Conservation (phyloP, 306 rosid genomes). For the Phaseolus lunatus region DNA sequence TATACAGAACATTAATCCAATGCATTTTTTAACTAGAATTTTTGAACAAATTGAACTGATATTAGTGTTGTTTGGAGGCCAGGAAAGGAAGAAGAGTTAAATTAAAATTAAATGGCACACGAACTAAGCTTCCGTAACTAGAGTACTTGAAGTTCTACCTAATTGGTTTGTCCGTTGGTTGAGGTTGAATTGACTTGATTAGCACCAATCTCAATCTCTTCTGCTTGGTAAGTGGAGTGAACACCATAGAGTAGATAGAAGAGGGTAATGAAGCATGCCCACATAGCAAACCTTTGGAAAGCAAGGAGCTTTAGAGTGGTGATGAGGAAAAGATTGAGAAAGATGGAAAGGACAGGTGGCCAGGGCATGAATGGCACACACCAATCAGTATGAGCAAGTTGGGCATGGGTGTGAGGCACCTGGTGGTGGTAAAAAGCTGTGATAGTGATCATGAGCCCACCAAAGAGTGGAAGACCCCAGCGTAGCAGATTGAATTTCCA, state of each 20-base stretch:
- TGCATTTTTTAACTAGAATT: background rate
- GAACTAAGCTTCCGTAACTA: background rate
- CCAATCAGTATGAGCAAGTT: conserved; percentile 49
- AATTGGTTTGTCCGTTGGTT: conserved; percentile 53
- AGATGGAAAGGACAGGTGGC: conserved; percentile 81
- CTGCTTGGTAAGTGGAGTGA: conserved; percentile 83
- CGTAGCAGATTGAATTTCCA: conserved; percentile 67
- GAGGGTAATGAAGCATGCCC: conserved; percentile 69
- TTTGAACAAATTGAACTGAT: background rate
- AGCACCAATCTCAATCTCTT: conserved; percentile 57
- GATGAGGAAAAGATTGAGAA: conserved; percentile 83
- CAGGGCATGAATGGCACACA: conserved; percentile 91
- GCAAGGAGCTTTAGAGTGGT: conserved; percentile 61
- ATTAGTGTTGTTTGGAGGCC: background rate
- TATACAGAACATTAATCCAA: background rate
- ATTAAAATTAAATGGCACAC: background rate
- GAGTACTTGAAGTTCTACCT: conserved; percentile 63
- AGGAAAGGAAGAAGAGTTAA: background rate
- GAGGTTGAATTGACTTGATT: conserved; percentile 52
- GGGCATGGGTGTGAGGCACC: conserved; percentile 46
- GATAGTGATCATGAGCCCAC: conserved; percentile 55
- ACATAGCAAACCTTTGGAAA: conserved; percentile 71
- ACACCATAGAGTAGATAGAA: conserved; percentile 91
- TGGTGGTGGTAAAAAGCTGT: conserved; percentile 64
- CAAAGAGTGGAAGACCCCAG: conserved; percentile 74